A percentile compares a stretch with the other conserved stretches of the same genome.
These are phyloP conservation scores for Hypoxylon subgilvum DNA, from an alignment of 495 filamentous ascomycete species.

Conservation along the genomic window DNA sequence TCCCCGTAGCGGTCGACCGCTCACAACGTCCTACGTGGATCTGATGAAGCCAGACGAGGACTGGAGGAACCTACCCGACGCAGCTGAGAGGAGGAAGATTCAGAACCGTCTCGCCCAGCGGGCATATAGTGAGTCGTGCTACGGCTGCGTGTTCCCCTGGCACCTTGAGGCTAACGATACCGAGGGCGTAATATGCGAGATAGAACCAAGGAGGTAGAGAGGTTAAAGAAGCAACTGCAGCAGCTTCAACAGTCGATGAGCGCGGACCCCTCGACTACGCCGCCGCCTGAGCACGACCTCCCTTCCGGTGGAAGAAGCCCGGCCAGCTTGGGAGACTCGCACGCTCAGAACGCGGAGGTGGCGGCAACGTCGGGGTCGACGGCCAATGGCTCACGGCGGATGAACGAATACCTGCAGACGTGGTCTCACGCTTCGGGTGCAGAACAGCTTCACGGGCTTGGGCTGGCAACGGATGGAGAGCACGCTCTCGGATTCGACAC, in stretches of 20 bases:
- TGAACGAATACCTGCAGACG: conserved; percentile 38
- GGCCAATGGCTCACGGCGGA: conserved; percentile 33
- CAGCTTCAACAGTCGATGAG: conserved; percentile 39
- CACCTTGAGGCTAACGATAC: conserved; percentile 17
- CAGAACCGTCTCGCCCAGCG: conserved; percentile 50
- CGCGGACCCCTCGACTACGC: conserved; percentile 34
- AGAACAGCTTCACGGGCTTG: conserved; percentile 35
- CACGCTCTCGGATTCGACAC: conserved; percentile 34
- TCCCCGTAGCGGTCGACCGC: conserved; percentile 44
- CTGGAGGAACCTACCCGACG: conserved; percentile 44
- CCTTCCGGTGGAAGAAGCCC: conserved; percentile 38
- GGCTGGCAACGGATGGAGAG: conserved; percentile 38
- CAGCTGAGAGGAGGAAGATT: conserved; percentile 45
- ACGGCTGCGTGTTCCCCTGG: not conserved
- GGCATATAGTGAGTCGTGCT: conserved; percentile 42
- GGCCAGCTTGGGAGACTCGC: conserved; percentile 32
- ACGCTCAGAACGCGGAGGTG: conserved; percentile 29
- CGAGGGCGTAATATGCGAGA: conserved; percentile 44
- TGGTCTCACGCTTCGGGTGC: conserved; percentile 35
- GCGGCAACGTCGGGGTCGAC: conserved; percentile 22
- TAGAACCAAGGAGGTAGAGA: conserved; percentile 43
- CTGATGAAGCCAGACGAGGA: conserved; percentile 45
- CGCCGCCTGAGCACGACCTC: conserved; percentile 41
- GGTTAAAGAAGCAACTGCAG: conserved; percentile 42
- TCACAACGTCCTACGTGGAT: conserved; percentile 44